Base-by-base conservation (phyloP, 495 filamentous ascomycete species). In the Neurospora sp. region DNA sequence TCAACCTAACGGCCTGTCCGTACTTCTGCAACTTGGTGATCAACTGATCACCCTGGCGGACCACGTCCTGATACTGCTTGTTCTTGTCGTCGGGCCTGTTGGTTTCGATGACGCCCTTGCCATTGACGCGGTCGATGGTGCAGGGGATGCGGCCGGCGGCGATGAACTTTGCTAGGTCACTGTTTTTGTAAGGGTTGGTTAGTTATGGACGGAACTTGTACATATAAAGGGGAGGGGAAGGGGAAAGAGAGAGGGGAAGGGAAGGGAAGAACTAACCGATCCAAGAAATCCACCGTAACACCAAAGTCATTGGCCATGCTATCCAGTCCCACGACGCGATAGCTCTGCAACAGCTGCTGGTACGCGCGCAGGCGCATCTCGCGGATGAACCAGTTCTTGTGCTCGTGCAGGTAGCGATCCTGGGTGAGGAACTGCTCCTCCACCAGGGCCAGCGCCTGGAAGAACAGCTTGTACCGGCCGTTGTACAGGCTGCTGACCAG, bases 1-100 rank as follows among this genome's bases (percentile, higher is more conserved):
- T 88, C 83, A 99, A 87, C 77, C 96, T 87, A 39, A 99, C 96
- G 4, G 95, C 91, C 85, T 99, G 96, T 27, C 96, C 96, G 79
- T 98, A 99, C 85, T 98, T 99, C 85, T 99, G 96, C 70, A 99
- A 86, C 87, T 99, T 99, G 74, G 96, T 99, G 81, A 99, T 97
- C 69, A 99, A 84, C 77, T 95, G 90, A 83, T 99, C 96, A 38
- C 96, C 96, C 78, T 98, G 95, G 86, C 94, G 96, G 70, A 99
- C 93, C 41, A 98, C 93, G 78, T 98, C 96, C 70, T 94, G 90
- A 81, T 98, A 99, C 83, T 99, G 96, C 86, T 96, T 97, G 86
- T 98, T 97, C 89, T 98, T 98, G 82, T 97, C 94, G 79, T 98
- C 96, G 5, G 96, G 94, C 70, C 96, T 87, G 83, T 97, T 97